Evolutionary conservation across 306 rosid genomes (phyloP).

Genomic region (Lathyrus tuberosus): DNA sequence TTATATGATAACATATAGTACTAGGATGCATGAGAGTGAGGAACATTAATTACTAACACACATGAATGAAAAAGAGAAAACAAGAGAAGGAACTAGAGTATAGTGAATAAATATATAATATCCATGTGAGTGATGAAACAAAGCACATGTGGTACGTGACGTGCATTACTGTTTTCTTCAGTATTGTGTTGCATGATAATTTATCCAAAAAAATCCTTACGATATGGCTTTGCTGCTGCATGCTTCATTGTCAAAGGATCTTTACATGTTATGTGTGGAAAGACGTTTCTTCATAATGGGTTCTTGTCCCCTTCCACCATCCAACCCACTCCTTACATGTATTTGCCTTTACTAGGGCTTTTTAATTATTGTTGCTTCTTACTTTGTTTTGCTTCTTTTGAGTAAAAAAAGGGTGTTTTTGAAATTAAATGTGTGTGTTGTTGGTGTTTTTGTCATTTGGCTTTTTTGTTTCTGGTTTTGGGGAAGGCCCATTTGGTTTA

Average conservation of each 20-base stretch:
- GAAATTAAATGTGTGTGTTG: neutral
- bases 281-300: constrained; percentile 39
- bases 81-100: neutral
- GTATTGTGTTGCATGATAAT: constrained; percentile 37
- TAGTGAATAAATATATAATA: too few species aligned
- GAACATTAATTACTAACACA: constrained; percentile 3
- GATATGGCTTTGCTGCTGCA: constrained; percentile 52
- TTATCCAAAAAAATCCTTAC: constrained; percentile 40
- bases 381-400: constrained; percentile 6
- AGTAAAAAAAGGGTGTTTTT: constrained; percentile 5
- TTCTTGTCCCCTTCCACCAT: constrained; percentile 56
- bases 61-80: neutral
- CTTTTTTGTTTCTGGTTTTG: neutral
- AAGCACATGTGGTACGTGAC: constrained; percentile 75
- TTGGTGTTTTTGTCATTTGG: neutral
- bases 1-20: neutral
- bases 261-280: constrained; percentile 62
- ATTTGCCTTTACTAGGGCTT: constrained; percentile 26
- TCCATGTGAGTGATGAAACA: constrained; percentile 76
- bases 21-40: neutral
- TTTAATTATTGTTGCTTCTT: constrained; percentile 35
- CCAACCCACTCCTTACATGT: constrained; percentile 34
- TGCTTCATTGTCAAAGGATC: constrained; percentile 57
- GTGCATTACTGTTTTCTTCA: constrained; percentile 54
- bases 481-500: neutral